phyloP scores from a whole-genome alignment of 768 basidiomycete species.

The Lactifluus echinatus region DNA sequence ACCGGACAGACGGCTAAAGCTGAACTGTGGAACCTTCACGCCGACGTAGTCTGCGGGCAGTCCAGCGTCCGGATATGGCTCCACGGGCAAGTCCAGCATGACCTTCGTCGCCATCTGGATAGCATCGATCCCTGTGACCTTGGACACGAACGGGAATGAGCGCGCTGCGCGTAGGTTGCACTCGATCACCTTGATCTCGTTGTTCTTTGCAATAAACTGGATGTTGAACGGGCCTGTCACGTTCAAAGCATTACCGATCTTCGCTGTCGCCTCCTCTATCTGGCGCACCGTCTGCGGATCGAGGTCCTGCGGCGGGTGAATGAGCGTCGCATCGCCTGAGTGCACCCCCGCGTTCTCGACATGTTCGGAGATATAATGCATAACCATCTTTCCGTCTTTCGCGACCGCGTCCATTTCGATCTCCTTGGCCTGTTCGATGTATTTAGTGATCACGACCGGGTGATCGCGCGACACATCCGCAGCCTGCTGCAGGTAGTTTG shows the following conservation, averaged over 20 bases:
- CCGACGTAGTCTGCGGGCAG: conserved; percentile 93
- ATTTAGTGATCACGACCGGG: conserved; percentile 97
- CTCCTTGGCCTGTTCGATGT: conserved; percentile 99
- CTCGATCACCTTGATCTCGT: conserved; percentile 99
- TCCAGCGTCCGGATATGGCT: conserved; percentile 81
- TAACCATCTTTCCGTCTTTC: conserved; percentile 93
- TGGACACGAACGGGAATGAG: conserved; percentile 98
- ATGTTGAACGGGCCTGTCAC: conserved; percentile 99
- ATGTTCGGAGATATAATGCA: conserved; percentile 99
- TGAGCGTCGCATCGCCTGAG: conserved; percentile 96
- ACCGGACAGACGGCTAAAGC: conserved; percentile 91
- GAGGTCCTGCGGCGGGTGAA: conserved; percentile 96
- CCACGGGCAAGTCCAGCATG: conserved; percentile 87
- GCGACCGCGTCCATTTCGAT: conserved; percentile 99
- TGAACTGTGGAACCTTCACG: conserved; percentile 99
- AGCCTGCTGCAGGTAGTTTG: conserved; percentile 88
- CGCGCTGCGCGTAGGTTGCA: conserved; percentile 97
- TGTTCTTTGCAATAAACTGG: conserved; percentile 99
- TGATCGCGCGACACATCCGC: conserved; percentile 94
- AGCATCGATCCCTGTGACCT: conserved; percentile 94
- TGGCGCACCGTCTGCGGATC: conserved; percentile 94
- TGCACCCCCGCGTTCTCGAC: conserved; percentile 99
- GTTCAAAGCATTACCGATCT: conserved; percentile 96
- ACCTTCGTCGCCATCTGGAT: conserved; percentile 99
- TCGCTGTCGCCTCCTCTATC: conserved; percentile 94